Base-by-base conservation (phyloP, 164 flowering plant species). In the Piper betle region DNA sequence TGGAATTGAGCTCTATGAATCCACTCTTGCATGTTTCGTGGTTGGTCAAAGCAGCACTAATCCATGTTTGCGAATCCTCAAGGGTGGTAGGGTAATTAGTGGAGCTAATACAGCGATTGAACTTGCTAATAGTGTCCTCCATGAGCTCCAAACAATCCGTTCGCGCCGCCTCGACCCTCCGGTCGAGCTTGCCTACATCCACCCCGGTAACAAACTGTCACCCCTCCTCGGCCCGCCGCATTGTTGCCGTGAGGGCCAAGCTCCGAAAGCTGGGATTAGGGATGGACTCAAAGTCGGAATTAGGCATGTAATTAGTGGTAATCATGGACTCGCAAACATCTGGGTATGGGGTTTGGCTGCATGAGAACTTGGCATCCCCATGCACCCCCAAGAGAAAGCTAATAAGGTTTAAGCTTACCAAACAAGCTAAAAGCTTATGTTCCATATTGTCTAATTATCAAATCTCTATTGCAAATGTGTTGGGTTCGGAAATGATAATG, bases 311-410 rank as follows among this genome's bases (percentile, higher is more conserved):
- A 37, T 60, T 67, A 20, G 37, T 63, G 38, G 8, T 59, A 16
- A 76, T 57, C 67, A 64, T 67, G 48, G 80, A 63, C 53, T 61
- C 53, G 69, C 90, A 84, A 3, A 74, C 48, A 62, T 78, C 68
- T 38, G 90, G 90, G n/a, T 79, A 72, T 55, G 85, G 87, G 19
- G 87, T 81, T 71, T 82, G 82, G 77, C 17, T 66, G 52, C 90
- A 84, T 48, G 79, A 62, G 18, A 68, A 67, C 48, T 61, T 64
- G 17, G 37, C 17, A 4, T 59, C 62, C 50, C 50, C 50, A 43
- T 43, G 50, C 50, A 43, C 50, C 8, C 2, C 4, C 50, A 43
- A 43, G 50, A 43, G 50, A 15, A 43, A 15, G 50, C 50, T 15
- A 43, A 43, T 43, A 8, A 43, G 50, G 50, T 6, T 43, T 2